phyloP scores from a whole-genome alignment of 1,284 basidiomycete genomes.

The Neolentinus lepideus region DNA sequence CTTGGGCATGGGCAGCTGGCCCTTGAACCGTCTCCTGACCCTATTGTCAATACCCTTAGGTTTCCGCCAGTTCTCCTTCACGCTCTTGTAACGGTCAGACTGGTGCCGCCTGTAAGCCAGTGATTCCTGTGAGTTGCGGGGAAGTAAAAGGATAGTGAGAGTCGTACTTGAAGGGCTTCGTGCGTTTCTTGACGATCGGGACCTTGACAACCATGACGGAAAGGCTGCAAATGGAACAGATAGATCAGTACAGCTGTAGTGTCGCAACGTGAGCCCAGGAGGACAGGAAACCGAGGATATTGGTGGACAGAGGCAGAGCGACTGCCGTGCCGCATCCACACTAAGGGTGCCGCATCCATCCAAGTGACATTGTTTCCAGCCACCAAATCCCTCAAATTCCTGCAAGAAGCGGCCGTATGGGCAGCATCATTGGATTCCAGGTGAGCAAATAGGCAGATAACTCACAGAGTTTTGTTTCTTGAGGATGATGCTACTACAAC shows the following conservation, averaged over 20 bases:
- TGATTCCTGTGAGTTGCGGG: conserved; percentile 13
- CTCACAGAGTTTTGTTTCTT: conserved; percentile 3
- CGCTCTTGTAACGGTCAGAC: conserved; percentile 91
- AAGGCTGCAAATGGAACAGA: conserved; percentile 22
- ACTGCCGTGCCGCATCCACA: conserved; percentile 22
- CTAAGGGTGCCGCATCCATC: conserved; percentile 21
- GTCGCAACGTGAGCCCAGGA: neutral
- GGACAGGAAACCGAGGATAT: neutral
- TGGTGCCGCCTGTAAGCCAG: conserved; percentile 76
- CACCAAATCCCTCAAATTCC: neutral
- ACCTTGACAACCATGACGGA: conserved; percentile 78
- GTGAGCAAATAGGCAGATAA: neutral
- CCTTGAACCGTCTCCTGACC: conserved; percentile 94
- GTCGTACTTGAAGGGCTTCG: conserved; percentile 86
- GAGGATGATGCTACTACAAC: neutral
- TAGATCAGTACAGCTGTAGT: neutral
- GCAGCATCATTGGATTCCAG: neutral
- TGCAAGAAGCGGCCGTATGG: neutral
- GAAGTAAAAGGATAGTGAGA: neutral
- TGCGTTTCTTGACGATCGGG: conserved; percentile 94
- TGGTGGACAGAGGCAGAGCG: conserved; percentile 2
- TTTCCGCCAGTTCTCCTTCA: conserved; percentile 97
- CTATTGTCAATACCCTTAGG: conserved; percentile 97
- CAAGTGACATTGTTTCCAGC: neutral
- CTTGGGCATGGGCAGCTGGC: conserved; percentile 93